These are phyloP conservation scores for Erigeron philadelphicus DNA, from an alignment of 140 eudicot genomes.

Conservation along the genomic window DNA sequence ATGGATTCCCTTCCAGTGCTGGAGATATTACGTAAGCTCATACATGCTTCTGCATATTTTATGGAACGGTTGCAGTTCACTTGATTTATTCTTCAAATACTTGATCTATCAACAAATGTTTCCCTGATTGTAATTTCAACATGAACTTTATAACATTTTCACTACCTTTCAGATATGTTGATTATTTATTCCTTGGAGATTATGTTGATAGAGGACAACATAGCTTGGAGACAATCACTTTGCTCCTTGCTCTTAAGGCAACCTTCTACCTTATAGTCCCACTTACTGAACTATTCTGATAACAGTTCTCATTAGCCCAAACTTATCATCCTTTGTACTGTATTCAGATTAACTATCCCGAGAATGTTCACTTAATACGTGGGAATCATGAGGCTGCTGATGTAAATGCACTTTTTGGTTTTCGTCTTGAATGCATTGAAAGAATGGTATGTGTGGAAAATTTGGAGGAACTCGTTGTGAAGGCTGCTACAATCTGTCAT, in stretches of 20 bases:
- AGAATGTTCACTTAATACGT: conserved; percentile 71
- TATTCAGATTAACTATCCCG: conserved; percentile 73
- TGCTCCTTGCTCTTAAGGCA: conserved; percentile 93
- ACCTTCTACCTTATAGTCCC: conserved; percentile 29
- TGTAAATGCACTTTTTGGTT: conserved; percentile 85
- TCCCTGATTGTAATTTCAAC: not conserved
- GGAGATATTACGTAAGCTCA: conserved; percentile 83
- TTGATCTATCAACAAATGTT: too few relatives aligned
- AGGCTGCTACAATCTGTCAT: not conserved
- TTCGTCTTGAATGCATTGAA: conserved; percentile 91
- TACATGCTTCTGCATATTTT: conserved; percentile 1
- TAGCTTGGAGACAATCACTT: conserved; percentile 94
- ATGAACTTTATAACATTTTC: conserved; percentile 5
- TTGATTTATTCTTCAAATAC: not conserved
- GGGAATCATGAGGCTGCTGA: conserved; percentile 98
- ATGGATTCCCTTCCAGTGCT: conserved; percentile 92
- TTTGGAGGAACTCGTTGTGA: not conserved
- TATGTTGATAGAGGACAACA: conserved; percentile 98
- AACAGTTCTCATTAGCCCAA: not conserved
- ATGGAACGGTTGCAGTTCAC: not conserved
- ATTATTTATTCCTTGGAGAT: conserved; percentile 89
- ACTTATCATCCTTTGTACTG: not conserved
- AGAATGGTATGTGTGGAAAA: conserved; percentile 58
- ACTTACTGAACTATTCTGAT: not conserved
- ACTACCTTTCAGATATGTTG: conserved; percentile 69